Evolutionary conservation across 2,329 filamentous ascomycete genomes (phyloP).

Genomic region (Sporothrix protearum): DNA sequence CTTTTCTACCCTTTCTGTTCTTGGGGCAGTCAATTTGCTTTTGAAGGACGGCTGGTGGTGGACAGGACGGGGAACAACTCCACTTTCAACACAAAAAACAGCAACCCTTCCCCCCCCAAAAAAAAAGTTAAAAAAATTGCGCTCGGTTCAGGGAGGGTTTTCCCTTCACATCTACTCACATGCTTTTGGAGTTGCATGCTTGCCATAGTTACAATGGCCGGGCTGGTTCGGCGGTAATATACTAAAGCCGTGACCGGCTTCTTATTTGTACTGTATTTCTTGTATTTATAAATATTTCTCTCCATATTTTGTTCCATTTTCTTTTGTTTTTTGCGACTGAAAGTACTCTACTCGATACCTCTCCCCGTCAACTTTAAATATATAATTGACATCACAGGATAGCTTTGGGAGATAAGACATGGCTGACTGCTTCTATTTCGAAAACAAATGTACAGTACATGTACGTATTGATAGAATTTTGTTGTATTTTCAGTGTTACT

Average conservation of each 20-base stretch:
- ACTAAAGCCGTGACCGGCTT: not conserved
- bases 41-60: not conserved
- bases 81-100: constrained; percentile 15
- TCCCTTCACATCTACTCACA: not conserved
- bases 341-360: constrained; percentile 21
- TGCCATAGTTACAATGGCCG: not conserved
- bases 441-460: too few species aligned
- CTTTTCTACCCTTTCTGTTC: not conserved
- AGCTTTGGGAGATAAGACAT: not conserved
- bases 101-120: too few species aligned
- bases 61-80: not conserved
- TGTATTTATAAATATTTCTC: constrained; percentile 7
- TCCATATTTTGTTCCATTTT: not conserved
- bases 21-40: not conserved
- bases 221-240: not conserved
- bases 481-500: too few species aligned
- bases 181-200: not conserved
- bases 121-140: not conserved
- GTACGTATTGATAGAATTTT: too few species aligned
- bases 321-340: not conserved
- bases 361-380: not conserved
- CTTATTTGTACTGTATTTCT: constrained; percentile 1
- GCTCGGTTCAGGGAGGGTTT: not conserved
- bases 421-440: not conserved
- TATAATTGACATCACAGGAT: not conserved